Base-by-base conservation (phyloP, 768 basidiomycete genomes). In the Phylloporus sp. region DNA sequence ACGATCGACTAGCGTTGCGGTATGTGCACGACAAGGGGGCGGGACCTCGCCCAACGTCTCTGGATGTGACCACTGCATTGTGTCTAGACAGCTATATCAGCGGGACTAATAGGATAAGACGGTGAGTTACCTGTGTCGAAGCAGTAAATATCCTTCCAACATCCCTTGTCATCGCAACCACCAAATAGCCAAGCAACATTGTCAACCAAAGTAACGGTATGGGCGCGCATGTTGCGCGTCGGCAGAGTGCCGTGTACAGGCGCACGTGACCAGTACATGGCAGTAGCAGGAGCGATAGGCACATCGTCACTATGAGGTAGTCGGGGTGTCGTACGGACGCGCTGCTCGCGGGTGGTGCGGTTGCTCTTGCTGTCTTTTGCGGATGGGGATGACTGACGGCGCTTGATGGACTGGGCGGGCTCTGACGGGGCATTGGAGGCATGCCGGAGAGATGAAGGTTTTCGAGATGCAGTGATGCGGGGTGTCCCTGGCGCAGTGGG, bases 1-100 rank as follows among this genome's bases (percentile, higher is more conserved):
- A 23, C 82, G 80, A 60, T 91, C 88, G 46, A 91, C 85, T 8
- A 89, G 76, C 0, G 91, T 94, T 3, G 89, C 86, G 1, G 88
- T 90, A 64, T 97, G 94, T 5, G 92, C 94, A 22, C 94, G 80
- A 43, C 87, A 88, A 0, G 89, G 88, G 2, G 88, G 87, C 0
- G 93, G 88, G 5, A 81, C 66, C 2, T 90, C 86, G n/a, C 94
- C 94, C 4, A 77, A 58, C 18, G 83, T 84, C 16, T 88, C 82
- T 0, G 90, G 85, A 54, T 85, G 82, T 1, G 82, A 80, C 94
- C 94, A 95, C 65, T 88, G 84, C 81, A 95, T 88, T 22, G 88
- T 91, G 67, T 94, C 91, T 91, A 54, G 9, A 31, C 36, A 47
- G 12, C 40, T 36, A 43, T 23, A 35, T 53, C 40, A 58, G 23